Conservation (phyloP, 2,329 filamentous ascomycete species). For the Penicillium verrucosum region DNA sequence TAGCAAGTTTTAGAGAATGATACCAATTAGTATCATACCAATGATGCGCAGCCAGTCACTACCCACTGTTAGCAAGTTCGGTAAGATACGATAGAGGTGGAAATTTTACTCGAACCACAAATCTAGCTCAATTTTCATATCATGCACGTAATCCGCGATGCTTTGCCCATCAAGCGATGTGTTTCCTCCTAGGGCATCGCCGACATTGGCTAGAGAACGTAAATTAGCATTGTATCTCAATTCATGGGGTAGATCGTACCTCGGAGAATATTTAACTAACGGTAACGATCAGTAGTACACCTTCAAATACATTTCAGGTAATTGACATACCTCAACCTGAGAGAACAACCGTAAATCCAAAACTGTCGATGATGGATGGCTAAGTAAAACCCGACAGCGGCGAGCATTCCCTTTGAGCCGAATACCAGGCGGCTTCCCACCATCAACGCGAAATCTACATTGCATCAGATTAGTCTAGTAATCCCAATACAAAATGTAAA, state of each 20-base stretch:
- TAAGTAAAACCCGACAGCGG: conserved; percentile 46
- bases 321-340: conserved; percentile 45
- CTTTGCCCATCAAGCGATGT: conserved; percentile 32
- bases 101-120: conserved; percentile 47
- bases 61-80: conserved; percentile 2
- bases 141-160: conserved; percentile 42
- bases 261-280: conserved; percentile 45
- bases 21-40: conserved; percentile 18
- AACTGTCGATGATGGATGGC: conserved; percentile 43
- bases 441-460: conserved; percentile 42
- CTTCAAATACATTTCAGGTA: neutral
- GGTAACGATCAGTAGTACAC: neutral
- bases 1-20: neutral
- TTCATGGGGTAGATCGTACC: conserved; percentile 13
- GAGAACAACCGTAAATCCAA: conserved; percentile 53
- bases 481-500: neutral
- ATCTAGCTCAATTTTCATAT: conserved; percentile 49
- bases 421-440: conserved; percentile 46
- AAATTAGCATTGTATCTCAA: neutral
- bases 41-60: conserved; percentile 40
- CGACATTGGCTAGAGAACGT: conserved; percentile 32
- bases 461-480: neutral
- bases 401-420: conserved; percentile 38
- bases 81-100: neutral
- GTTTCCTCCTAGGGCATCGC: conserved; percentile 32